A percentile compares a stretch with the other conserved stretches of the same genome.
phyloP scores from a whole-genome alignment of 495 filamentous ascomycete genomes.

The Xylaria grammica region DNA sequence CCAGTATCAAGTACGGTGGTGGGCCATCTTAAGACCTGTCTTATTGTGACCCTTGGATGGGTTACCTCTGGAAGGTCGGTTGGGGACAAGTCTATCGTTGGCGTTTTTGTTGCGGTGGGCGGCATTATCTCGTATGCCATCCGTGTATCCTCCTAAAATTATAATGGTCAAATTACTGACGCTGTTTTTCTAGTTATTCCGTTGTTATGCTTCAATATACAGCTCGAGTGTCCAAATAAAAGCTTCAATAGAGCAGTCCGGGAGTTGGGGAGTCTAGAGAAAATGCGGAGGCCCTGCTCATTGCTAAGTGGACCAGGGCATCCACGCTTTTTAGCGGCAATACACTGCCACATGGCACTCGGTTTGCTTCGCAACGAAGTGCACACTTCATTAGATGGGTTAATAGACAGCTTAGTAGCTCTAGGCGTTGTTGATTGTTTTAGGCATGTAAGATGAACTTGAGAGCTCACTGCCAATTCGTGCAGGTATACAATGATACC shows the following conservation, averaged over 20 bases:
- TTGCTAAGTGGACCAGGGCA: not conserved
- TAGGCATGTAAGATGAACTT: not conserved
- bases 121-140: conserved; percentile 59
- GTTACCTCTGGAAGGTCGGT: conserved; percentile 55
- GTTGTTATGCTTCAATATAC: conserved; percentile 52
- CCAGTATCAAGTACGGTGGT: conserved; percentile 75
- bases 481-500: conserved; percentile 6
- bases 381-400: not conserved
- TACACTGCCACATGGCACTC: too few relatives aligned
- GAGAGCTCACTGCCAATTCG: not conserved
- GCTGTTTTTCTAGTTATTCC: conserved; percentile 49
- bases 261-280: conserved; percentile 12
- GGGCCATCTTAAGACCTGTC: conserved; percentile 68
- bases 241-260: not conserved
- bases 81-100: conserved; percentile 57
- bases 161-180: conserved; percentile 9
- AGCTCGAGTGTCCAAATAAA: conserved; percentile 22
- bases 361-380: not conserved
- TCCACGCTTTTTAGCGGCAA: not conserved
- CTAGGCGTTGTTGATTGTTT: not conserved
- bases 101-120: conserved; percentile 58
- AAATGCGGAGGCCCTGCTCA: not conserved
- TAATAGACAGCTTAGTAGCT: not conserved
- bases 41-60: conserved; percentile 65
- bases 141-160: not conserved